Base-by-base conservation (phyloP, 257 asterid genomes). In the Petunia axillaris region DNA sequence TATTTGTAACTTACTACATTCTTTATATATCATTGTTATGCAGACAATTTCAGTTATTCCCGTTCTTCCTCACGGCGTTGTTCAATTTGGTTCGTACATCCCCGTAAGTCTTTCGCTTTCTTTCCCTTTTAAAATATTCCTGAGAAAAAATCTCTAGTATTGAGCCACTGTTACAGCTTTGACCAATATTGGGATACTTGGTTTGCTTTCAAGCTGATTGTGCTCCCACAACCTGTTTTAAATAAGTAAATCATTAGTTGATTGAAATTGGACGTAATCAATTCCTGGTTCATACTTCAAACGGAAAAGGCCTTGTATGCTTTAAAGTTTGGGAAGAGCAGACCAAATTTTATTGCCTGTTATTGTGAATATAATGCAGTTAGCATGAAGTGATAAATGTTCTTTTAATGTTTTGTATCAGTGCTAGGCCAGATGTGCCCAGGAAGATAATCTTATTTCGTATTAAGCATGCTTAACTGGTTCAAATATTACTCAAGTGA, bases 31-130 rank as follows among this genome's bases (percentile, higher is more conserved):
- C 57, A 66, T 80, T 71, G 64, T 53, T 44, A 57, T 85, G 87
- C 90, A 95, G 99, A 93, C 99, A 6, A 79, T 95, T 84, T 97
- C 91, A 43, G 95, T 91, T 62, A 82, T 95, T 79, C 99, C 98
- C 25, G 95, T 93, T 79, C 91, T 93, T 81, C 98, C 99, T 44
- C 97, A 92, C 71, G 99, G 99, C 1, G 95, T 95, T 73, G 91
- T 95, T 81, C 99, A 93, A 77, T 90, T 93, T 85, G 99, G 98
- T 84, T 95, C 99, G 40, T 70, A 48, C 85, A 73, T 87, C 79
- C 54, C 70, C 15, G 97, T 84, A 83, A 85, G 92, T 85, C 35
- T 71, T 62, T 43, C 74, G 53, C 76, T 57, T 80, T 9, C 63
- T 41, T 43, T 41, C 57, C 39, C 50, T 64, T 75, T 41, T 75